A percentile compares a stretch with the other conserved stretches of the same genome.
These are phyloP conservation scores for Plasmopara muralis DNA, from an alignment of 352 stramenopile species.

Conservation along the genomic window DNA sequence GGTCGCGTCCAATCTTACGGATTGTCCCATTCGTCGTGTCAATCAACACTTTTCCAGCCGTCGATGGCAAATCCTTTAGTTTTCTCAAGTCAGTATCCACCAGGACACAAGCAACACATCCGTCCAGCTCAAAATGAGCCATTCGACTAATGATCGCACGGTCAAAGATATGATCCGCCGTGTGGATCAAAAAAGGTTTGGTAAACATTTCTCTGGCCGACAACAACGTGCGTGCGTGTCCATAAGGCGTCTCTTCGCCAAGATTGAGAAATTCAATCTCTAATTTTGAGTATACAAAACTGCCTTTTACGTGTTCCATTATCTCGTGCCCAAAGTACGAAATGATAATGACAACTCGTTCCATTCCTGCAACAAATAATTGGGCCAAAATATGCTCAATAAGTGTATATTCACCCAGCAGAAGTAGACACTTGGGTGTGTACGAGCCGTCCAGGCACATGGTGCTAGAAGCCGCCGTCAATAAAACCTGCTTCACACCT, in stretches of 20 bases:
- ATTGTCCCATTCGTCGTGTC: constrained; percentile 41
- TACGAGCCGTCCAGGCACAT: constrained; percentile 75
- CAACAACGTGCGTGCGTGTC: constrained; percentile 65
- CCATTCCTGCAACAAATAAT: constrained; percentile 74
- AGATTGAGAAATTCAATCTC: constrained; percentile 82
- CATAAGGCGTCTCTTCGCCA: constrained; percentile 68
- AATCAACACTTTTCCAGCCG: constrained; percentile 63
- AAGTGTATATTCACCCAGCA: constrained; percentile 69
- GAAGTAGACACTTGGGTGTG: constrained; percentile 73
- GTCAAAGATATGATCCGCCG: constrained; percentile 81
- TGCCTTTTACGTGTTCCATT: constrained; percentile 73
- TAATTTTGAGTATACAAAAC: constrained; percentile 65
- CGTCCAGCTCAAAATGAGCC: constrained; percentile 63
- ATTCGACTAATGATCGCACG: constrained; percentile 59
- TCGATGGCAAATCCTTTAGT: constrained; percentile 47
- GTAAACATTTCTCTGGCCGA: constrained; percentile 73
- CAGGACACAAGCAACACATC: constrained; percentile 68
- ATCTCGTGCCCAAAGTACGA: constrained; percentile 77
- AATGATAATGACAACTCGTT: constrained; percentile 80
- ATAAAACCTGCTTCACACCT: constrained; percentile 62
- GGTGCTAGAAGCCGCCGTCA: constrained; percentile 71
- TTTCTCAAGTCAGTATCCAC: constrained; percentile 63
- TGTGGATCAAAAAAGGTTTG: constrained; percentile 82
- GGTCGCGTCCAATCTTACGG: constrained; percentile 53
- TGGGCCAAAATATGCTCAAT: constrained; percentile 80